Conservation (phyloP, 306 rosid genomes). For the Acmispon strigosus region DNA sequence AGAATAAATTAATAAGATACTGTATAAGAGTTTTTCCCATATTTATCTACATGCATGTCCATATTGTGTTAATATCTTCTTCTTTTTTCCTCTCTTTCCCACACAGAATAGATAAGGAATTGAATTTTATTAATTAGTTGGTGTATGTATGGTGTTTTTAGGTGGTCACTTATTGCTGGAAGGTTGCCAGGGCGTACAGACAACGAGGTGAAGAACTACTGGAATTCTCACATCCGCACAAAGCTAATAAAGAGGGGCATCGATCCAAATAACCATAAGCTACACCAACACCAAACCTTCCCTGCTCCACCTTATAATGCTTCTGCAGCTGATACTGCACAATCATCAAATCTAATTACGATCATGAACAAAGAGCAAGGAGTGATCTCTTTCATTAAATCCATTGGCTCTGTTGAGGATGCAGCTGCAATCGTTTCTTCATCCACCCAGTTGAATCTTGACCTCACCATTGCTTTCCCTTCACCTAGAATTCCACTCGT, state of each 20-base stretch:
- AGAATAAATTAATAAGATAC: no score
- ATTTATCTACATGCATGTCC: background rate
- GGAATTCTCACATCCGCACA: constrained; percentile 56
- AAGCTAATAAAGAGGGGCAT: constrained; percentile 50
- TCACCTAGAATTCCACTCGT: background rate
- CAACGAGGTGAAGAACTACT: constrained; percentile 60
- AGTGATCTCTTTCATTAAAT: background rate
- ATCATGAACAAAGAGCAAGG: constrained; percentile 15
- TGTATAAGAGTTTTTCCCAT: background rate
- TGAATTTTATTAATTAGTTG: background rate
- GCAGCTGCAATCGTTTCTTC: background rate
- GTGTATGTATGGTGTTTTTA: background rate
- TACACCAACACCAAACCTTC: constrained; percentile 15
- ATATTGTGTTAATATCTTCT: background rate
- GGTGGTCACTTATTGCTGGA: constrained; percentile 73
- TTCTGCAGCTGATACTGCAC: background rate
- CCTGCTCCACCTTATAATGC: background rate
- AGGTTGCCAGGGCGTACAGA: constrained; percentile 59
- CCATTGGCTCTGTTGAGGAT: background rate
- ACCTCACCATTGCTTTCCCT: constrained; percentile 45
- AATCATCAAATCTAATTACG: constrained; percentile 11
- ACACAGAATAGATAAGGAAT: background rate
- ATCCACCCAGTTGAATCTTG: constrained; percentile 33
- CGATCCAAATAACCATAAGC: constrained; percentile 51
- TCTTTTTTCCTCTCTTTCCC: background rate